These are phyloP conservation scores for Podospora pseudoanserina DNA, from an alignment of 495 filamentous ascomycete species.

Conservation along the genomic window DNA sequence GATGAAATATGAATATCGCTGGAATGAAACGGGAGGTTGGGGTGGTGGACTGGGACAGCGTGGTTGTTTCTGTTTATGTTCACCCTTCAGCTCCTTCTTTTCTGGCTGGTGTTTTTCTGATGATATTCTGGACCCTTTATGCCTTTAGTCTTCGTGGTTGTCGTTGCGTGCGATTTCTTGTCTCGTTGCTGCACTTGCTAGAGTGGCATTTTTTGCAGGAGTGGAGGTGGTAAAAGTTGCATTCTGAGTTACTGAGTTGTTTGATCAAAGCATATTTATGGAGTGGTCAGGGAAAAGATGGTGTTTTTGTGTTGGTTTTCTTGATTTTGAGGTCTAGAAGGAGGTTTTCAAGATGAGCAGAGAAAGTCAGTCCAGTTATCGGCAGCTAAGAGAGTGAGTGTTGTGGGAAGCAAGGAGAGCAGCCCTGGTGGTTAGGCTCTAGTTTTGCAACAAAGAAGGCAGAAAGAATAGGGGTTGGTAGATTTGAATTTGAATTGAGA, in stretches of 20 bases:
- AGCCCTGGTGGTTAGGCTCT: too few relatives aligned
- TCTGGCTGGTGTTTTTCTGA: neutral
- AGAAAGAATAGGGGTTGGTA: too few relatives aligned
- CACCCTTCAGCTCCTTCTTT: neutral
- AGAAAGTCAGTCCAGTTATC: too few relatives aligned
- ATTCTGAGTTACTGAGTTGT: neutral
- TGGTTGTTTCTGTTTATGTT: neutral
- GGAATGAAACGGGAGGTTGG: neutral
- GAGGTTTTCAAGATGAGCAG: too few relatives aligned
- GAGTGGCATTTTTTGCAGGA: neutral
- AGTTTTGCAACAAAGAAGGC: too few relatives aligned
- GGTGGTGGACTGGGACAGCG: neutral
- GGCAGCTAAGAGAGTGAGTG: too few relatives aligned
- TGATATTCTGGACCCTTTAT: neutral
- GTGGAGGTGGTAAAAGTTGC: neutral
- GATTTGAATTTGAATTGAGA: too few relatives aligned
- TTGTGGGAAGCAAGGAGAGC: too few relatives aligned
- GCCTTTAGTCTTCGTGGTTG: neutral
- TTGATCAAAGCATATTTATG: neutral
- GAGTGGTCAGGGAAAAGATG: neutral
- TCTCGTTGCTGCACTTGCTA: neutral
- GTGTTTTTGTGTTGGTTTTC: neutral
- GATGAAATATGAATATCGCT: neutral
- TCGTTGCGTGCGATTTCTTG: neutral
- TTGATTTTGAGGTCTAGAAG: too few relatives aligned